Evolutionary conservation across 352 stramenopile genomes (phyloP).

Genomic region (Achlya hypogyna): DNA sequence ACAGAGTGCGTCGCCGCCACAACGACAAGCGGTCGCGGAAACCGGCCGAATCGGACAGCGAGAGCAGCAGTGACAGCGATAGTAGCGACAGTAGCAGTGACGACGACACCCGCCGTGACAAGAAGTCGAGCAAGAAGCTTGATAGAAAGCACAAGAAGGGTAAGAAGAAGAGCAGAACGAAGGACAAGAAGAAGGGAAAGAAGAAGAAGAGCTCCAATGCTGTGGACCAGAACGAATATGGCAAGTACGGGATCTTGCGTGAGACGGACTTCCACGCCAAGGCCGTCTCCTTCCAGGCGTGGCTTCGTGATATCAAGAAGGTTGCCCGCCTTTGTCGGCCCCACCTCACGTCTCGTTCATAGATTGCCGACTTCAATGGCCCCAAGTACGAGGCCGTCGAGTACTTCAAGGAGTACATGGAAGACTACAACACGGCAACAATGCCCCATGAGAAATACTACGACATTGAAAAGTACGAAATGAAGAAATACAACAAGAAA

Average conservation of each 20-base stretch:
- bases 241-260: constrained; percentile 94
- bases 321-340: constrained; percentile 24
- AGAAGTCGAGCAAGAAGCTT: constrained; percentile 18
- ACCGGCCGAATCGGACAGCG: too few relatives aligned
- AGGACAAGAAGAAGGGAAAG: constrained; percentile 28
- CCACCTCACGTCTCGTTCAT: background rate
- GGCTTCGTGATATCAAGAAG: constrained; percentile 90
- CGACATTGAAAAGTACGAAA: constrained; percentile 96
- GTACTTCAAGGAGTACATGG: constrained; percentile 89
- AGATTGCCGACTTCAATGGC: constrained; percentile 74
- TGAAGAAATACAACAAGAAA: constrained; percentile 86
- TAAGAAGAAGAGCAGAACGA: constrained; percentile 26
- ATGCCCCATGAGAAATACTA: constrained; percentile 97
- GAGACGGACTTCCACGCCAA: constrained; percentile 88
- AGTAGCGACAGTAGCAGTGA: constrained; percentile 2
- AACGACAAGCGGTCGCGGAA: background rate
- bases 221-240: constrained; percentile 89
- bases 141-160: constrained; percentile 31
- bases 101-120: background rate
- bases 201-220: constrained; percentile 37
- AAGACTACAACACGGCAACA: constrained; percentile 98
- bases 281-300: constrained; percentile 91
- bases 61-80: background rate
- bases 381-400: constrained; percentile 85
- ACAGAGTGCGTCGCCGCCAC: background rate